Percentiles rank a stretch among this genome's conserved stretches.
These are phyloP conservation scores for Protomyces arabidopsidicola DNA, from an alignment of 1,139 yeast species.

Conservation along the genomic window DNA sequence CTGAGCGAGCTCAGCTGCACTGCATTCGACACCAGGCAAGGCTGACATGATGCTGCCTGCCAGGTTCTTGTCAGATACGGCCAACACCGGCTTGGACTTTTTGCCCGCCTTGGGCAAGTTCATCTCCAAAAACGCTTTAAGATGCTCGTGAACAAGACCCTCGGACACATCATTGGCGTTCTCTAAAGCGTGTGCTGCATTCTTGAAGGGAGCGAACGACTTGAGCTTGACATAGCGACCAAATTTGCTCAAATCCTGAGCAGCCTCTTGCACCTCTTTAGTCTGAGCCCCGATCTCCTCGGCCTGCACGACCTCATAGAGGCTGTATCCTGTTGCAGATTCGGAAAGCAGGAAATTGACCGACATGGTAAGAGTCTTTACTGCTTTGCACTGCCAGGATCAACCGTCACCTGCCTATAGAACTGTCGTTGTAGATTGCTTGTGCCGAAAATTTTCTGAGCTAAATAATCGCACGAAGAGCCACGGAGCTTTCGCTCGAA, in stretches of 20 bases:
- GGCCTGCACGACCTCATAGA: slow-evolving; percentile 81
- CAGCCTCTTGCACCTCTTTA: slow-evolving; percentile 90
- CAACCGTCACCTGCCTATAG: no score
- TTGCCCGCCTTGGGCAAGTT: slow-evolving; percentile 82
- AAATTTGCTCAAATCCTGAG: slow-evolving; percentile 79
- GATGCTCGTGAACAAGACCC: slow-evolving; percentile 89
- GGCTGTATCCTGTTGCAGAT: slow-evolving; percentile 98
- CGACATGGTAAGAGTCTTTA: slow-evolving; percentile 1
- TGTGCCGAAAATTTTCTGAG: no score
- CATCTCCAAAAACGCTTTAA: slow-evolving; percentile 81
- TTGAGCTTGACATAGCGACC: slow-evolving; percentile 90
- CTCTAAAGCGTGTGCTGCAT: slow-evolving; percentile 95
- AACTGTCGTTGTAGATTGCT: no score
- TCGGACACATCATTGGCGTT: slow-evolving; percentile 97
- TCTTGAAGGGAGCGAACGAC: slow-evolving; percentile 92
- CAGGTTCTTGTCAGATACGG: slow-evolving; percentile 89
- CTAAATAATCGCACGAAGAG: no score
- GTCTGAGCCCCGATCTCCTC: slow-evolving; percentile 89
- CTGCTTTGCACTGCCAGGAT: not conserved
- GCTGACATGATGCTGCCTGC: slow-evolving; percentile 94
- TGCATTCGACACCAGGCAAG: slow-evolving; percentile 84
- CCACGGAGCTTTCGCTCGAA: no score
- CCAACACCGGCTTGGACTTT: slow-evolving; percentile 60
- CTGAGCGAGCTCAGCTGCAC: slow-evolving; percentile 86
- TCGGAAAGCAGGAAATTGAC: slow-evolving; percentile 61